Conservation (phyloP, 164 flowering plant species). For the Stephania yunnanensis region DNA sequence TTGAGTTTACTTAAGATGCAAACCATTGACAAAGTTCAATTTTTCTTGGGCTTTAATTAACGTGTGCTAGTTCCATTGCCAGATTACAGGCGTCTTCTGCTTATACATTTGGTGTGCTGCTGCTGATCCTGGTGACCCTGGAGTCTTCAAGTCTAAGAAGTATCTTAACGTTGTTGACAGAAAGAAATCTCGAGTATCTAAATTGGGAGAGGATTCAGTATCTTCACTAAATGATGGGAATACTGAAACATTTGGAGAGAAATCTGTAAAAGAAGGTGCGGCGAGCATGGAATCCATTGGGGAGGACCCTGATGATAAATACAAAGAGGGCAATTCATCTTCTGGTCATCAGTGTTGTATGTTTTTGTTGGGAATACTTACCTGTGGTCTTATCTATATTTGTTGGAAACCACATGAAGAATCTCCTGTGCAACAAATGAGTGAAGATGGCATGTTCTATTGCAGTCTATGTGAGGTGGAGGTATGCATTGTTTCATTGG, state of each 20-base stretch:
- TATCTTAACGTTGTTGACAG: constrained; percentile 41
- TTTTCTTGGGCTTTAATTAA: neutral
- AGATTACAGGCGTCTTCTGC: constrained; percentile 64
- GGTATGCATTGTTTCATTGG: constrained; percentile 37
- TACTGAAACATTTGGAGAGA: constrained; percentile 34
- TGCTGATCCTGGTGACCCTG: constrained; percentile 75
- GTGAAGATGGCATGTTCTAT: constrained; percentile 98
- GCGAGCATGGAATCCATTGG: constrained; percentile 22
- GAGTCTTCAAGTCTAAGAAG: constrained; percentile 76
- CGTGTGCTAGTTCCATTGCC: constrained; percentile 21
- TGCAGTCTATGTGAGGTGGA: constrained; percentile 96
- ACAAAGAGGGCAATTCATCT: constrained; percentile 19
- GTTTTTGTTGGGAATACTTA: constrained; percentile 35
- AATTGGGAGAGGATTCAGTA: constrained; percentile 48
- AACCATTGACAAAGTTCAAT: neutral
- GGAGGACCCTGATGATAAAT: constrained; percentile 20
- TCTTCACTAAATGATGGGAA: constrained; percentile 53
- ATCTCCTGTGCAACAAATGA: constrained; percentile 54
- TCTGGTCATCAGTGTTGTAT: constrained; percentile 23
- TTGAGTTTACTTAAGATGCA: neutral
- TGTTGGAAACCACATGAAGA: constrained; percentile 40
- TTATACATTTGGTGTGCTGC: constrained; percentile 91
- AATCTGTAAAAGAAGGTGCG: constrained; percentile 28
- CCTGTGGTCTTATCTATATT: constrained; percentile 50
- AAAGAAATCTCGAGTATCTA: constrained; percentile 35